Base-by-base conservation (phyloP, 108 stramenopile species). In the Cyclotella sp. region DNA sequence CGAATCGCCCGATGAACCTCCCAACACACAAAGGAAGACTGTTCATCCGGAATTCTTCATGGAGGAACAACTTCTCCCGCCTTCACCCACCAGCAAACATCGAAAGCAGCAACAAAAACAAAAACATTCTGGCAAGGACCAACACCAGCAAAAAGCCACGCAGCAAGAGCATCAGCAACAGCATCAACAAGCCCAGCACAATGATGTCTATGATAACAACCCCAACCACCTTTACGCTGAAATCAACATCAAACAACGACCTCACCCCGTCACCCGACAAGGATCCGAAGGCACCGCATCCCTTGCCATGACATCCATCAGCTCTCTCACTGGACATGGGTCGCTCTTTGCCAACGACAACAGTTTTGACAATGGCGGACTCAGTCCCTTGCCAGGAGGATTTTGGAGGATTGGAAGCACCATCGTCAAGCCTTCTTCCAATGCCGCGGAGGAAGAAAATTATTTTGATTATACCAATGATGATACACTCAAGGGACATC, bases 181-280 rank as follows among this genome's bases (percentile, higher is more conserved):
- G 5, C 44, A 45, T 21, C 64, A 65, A 47, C 61, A 62, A 62
- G 30, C 19, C 19, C 30, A 62, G 24, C 30, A 34, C 34, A 13
- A 58, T 9, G 18, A 62, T 30, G 61, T 39, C 19, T 14, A 45
- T 24, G 15, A 65, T 34, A 21, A 65, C 1, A 26, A 65, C 14
- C 45, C 64, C 8, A 45, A 65, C 10, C 64, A 65, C 26, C 64
- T 65, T 44, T 65, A 65, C 64, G 64, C 64, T 14, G 64, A 65
- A 65, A 65, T 65, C 26, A 45, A 65, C 5, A 18, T 65, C 44
- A 65, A 65, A 47, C 43, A 10, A 10, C 46, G 45, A 5, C 64
- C 45, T 2, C 45, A 62, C 1, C 61, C 61, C 30, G 43, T 65
- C 27, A 65, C 64, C 26, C 45, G 64, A 47, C 21, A 45, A 47